Evolutionary conservation across 2,329 filamentous ascomycete genomes (phyloP).

Genomic region (Neofusicoccum cordaticola): DNA sequence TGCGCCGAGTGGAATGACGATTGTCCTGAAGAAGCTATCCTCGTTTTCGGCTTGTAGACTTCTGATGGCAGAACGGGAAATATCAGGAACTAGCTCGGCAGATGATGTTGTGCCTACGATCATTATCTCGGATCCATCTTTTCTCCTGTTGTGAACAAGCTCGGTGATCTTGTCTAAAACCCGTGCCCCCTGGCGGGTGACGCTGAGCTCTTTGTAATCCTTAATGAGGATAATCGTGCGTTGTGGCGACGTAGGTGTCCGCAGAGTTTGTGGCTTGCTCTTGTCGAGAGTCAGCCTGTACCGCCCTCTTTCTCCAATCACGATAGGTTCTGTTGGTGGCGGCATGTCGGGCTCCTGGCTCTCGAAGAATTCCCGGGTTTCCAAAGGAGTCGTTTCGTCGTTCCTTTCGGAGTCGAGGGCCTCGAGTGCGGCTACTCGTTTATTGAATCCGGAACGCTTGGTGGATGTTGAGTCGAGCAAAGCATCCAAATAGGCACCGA

Average conservation of each 20-base stretch:
- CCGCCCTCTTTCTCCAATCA: not conserved
- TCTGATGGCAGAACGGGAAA: slow-evolving; percentile 45
- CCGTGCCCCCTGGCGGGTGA: slow-evolving; percentile 64
- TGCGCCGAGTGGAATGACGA: slow-evolving; percentile 23
- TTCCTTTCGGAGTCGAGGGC: not conserved
- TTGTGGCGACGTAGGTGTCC: not conserved
- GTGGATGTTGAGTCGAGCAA: slow-evolving; percentile 32
- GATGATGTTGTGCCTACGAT: slow-evolving; percentile 75
- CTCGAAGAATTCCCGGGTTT: slow-evolving; percentile 1
- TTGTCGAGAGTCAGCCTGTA: not conserved
- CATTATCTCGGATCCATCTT: slow-evolving; percentile 67
- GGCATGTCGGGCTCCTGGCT: slow-evolving; percentile 24
- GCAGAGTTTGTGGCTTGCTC: not conserved
- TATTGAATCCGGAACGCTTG: slow-evolving; percentile 23
- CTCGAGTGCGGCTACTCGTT: no score
- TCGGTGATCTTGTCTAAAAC: slow-evolving; percentile 69
- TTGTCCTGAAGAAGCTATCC: slow-evolving; percentile 32
- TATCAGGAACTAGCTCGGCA: slow-evolving; percentile 45
- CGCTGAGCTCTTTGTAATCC: slow-evolving; percentile 75
- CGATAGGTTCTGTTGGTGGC: slow-evolving; percentile 18
- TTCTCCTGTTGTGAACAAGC: slow-evolving; percentile 69
- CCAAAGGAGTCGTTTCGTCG: slow-evolving; percentile 22
- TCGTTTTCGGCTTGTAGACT: slow-evolving; percentile 44
- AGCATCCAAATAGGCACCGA: slow-evolving; percentile 32
- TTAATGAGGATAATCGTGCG: slow-evolving; percentile 71